Conservation (phyloP, 345 rosid species). For the Acer saccharum region DNA sequence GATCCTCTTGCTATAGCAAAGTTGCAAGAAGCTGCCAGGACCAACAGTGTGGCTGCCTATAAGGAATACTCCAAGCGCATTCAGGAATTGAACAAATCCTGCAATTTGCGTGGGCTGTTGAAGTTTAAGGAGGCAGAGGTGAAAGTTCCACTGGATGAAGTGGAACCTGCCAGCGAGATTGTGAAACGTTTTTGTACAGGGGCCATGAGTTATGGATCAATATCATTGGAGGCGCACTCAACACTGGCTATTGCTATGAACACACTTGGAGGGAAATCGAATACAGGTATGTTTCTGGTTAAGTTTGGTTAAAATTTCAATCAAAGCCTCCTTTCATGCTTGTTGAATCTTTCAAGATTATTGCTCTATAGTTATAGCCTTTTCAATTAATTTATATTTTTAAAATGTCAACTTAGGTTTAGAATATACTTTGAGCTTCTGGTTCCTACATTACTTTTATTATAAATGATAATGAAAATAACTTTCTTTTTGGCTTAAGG, state of each 20-base stretch:
- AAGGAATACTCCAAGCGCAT: slow-evolving; percentile 91
- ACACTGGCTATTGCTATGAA: slow-evolving; percentile 96
- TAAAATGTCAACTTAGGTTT: not conserved
- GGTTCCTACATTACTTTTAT: not conserved
- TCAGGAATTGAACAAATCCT: slow-evolving; percentile 83
- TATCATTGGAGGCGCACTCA: slow-evolving; percentile 91
- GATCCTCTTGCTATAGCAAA: slow-evolving; percentile 97
- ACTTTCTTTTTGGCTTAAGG: slow-evolving; percentile 41
- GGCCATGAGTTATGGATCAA: slow-evolving; percentile 99
- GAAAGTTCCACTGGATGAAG: slow-evolving; percentile 77
- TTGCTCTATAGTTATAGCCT: not conserved
- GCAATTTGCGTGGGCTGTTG: slow-evolving; percentile 93
- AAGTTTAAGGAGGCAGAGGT: slow-evolving; percentile 72
- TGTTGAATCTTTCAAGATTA: not conserved
- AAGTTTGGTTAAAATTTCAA: not conserved
- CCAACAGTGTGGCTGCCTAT: slow-evolving; percentile 90
- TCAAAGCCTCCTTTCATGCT: not conserved
- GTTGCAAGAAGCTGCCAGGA: slow-evolving; percentile 93
- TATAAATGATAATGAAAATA: not conserved
- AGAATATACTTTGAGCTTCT: not conserved
- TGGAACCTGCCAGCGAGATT: slow-evolving; percentile 96
- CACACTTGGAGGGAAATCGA: slow-evolving; percentile 91
- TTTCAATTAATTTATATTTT: not conserved
- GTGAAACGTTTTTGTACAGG: slow-evolving; percentile 98
- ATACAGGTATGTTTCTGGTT: slow-evolving; percentile 63